A percentile compares a stretch with the other conserved stretches of the same genome.
These are phyloP conservation scores for Triticum urartu DNA, from an alignment of 176 grass and related monocot species.

Conservation along the genomic window DNA sequence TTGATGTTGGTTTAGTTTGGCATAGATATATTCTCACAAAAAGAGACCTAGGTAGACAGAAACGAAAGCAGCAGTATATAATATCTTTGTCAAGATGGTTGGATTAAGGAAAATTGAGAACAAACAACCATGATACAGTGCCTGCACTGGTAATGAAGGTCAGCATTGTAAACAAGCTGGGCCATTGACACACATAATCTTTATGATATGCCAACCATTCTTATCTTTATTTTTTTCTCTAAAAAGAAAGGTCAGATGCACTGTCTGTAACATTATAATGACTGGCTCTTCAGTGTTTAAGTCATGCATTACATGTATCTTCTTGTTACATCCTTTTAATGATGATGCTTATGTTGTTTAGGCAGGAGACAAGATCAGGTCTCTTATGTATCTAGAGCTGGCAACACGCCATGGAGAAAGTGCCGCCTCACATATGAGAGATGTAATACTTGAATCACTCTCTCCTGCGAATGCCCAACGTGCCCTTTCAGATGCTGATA, in stretches of 20 bases:
- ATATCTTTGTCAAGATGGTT: constrained; percentile 1
- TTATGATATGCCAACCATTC: neutral
- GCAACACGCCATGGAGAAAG: constrained; percentile 59
- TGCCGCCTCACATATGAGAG: constrained; percentile 56
- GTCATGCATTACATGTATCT: neutral
- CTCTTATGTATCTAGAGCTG: constrained; percentile 62
- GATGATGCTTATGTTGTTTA: constrained; percentile 27
- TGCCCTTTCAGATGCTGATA: constrained; percentile 40
- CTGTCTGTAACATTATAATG: neutral
- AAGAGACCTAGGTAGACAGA: neutral
- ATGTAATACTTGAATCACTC: constrained; percentile 48
- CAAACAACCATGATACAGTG: neutral
- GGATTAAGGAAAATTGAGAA: neutral
- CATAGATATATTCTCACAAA: neutral
- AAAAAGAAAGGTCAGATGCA: neutral
- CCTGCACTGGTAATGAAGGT: neutral
- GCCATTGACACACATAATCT: neutral
- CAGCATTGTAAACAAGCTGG: neutral
- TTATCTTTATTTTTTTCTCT: neutral
- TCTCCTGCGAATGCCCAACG: constrained; percentile 13
- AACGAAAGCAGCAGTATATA: neutral
- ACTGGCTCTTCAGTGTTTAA: neutral
- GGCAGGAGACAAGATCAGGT: constrained; percentile 54
- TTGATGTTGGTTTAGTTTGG: neutral
- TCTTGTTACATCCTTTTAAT: neutral